Evolutionary conservation across 495 filamentous ascomycete genomes (phyloP), one percentile per base, ranked within the genome.

Genomic region (Hyaloscypha bicolor): DNA sequence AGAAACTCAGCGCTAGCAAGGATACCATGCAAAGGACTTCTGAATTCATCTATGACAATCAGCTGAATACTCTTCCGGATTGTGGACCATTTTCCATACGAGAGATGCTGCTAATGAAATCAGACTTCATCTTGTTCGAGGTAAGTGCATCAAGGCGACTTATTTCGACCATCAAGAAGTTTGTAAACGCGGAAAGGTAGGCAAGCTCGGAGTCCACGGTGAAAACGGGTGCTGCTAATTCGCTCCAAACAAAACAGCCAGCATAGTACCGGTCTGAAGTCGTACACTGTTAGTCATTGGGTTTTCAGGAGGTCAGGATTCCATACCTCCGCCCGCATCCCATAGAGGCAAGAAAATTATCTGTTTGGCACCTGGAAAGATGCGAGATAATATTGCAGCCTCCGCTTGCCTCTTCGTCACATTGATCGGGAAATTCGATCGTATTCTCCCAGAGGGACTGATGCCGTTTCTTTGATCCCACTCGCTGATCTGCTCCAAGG

Each of bases 231-330:
- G 77, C 78, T 0, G 76, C 69, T 9, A 77, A 74, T 25, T 76
- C 72, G 8, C 80, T 88, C 85, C 86, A 92, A 21, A 86, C 84
- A 65, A 93, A 87, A 37, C 85, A 84, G 9, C 87, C 88, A 0
- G 87, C 80, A 72, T 87, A 90, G 88, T 89, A 92, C 58, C 88
- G 80, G 19, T 86, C 85, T 56, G 29, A 37, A 37, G 3, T 3
- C 35, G 35, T 3, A 11, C 21, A 56, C 4, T 52, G 1, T 39
- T 32, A 67, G 65, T 37, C n/a, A 22, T 16, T 8, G 9, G 4
- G 30, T n/a, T 2, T 30, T 19, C 45, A n/a, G 35, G 22, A 31
- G 6, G 21, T 32, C 3, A 58, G 22, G 29, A 22, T 19, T n/a
- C 37, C 61, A 35, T 61, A 69, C 66, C 62, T 42, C 78, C 80